Percentiles rank a stretch among this genome's conserved stretches.
Conservation (phyloP, 371 early-diverging fungal species). For the Mucor velutinosus region DNA sequence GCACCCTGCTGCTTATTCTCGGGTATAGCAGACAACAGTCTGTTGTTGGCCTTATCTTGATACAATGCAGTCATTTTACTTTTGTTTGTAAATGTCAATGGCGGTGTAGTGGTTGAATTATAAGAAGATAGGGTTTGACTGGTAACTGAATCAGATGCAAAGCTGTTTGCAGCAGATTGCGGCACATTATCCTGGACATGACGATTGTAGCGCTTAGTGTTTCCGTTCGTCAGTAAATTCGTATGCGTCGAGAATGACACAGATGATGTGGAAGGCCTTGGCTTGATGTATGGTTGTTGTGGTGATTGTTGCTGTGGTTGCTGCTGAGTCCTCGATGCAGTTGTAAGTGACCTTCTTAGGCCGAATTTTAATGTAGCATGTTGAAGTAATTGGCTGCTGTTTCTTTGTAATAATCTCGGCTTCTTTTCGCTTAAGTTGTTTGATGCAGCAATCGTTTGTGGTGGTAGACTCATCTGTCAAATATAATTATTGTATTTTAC, state of each 20-base stretch:
- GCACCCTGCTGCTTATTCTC: slow-evolving; percentile 1
- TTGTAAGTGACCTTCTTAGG: slow-evolving; percentile 20
- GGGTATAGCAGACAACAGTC: slow-evolving; percentile 7
- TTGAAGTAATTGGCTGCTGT: slow-evolving; percentile 21
- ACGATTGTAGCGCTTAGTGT: background rate
- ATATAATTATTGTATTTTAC: background rate
- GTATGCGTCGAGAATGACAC: background rate
- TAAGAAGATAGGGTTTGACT: background rate
- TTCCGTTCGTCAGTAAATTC: background rate
- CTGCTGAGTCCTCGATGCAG: background rate
- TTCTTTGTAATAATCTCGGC: slow-evolving; percentile 1
- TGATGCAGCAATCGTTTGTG: background rate
- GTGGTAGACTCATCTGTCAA: background rate
- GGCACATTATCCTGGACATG: background rate
- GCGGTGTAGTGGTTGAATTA: background rate
- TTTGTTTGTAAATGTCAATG: background rate
- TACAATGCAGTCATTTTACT: background rate
- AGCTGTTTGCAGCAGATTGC: background rate
- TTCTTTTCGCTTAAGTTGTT: slow-evolving; percentile 1
- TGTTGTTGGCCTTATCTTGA: background rate
- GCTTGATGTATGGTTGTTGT: slow-evolving; percentile 6
- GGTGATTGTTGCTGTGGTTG: background rate
- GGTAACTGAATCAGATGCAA: background rate
- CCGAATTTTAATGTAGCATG: slow-evolving; percentile 18
- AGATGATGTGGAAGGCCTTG: slow-evolving; percentile 4